Base-by-base conservation (phyloP, 352 stramenopile species). In the Globisporangium iwayamae region DNA sequence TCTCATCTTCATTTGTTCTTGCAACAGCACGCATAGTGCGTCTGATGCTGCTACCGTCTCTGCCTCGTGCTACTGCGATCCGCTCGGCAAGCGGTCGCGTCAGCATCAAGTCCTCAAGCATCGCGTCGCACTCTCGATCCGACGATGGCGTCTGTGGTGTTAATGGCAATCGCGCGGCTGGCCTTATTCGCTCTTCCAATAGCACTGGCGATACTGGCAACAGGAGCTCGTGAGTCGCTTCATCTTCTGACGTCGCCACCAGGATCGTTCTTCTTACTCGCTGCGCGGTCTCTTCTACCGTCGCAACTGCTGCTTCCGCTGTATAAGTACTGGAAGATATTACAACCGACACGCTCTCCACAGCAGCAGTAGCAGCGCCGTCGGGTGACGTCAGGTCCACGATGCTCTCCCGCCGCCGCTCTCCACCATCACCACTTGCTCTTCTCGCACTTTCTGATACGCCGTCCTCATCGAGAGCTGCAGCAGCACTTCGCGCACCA, bases 301-400 rank as follows among this genome's bases (percentile, higher is more conserved):
- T 7, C 32, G 2, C 36, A 39, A 39, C 36, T 36, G 36, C 36
- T 9, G 7, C 36, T 39, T 10, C 36, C 9, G 7, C 8, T 39
- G 36, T 39, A 39, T 39, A 39, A 39, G 36, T 39, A 39, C 36
- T 13, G 36, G 36, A 39, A 39, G 36, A 39, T 39, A 11, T 39
- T 39, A 11, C 36, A 39, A 39, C 36, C 36, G 7, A 11, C 36
- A 39, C 36, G 36, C 4, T 39, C 36, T 39, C 36, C 36, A 39
- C 2, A 9, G 11, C 9, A 39, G n/a, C 34, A 34, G 8, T 18
- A 4, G 20, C 9, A 36, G 32, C 6, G 32, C 32, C 6, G 20
- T 77, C 51, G 4, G 71, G 68, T 7, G 71, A 78, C 20, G 77
- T 78, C 60, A 90, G 59, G 57, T 87, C 72, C 5, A 90, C 81